These are phyloP conservation scores for Alternaria angustiovoidea DNA, from an alignment of 2,329 filamentous ascomycete genomes.

Conservation along the genomic window DNA sequence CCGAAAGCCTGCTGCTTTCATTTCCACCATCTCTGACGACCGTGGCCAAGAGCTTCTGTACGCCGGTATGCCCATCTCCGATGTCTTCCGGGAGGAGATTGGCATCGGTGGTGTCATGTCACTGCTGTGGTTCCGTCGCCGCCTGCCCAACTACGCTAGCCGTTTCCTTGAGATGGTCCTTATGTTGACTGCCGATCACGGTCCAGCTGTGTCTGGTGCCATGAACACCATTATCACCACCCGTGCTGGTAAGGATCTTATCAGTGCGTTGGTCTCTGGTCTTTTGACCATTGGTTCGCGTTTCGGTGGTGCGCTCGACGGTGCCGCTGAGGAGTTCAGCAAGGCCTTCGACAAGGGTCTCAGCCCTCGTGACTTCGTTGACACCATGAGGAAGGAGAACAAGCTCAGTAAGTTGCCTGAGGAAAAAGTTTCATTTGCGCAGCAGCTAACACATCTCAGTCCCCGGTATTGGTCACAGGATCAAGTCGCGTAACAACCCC, in stretches of 20 bases:
- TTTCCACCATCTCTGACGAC: conserved; percentile 99
- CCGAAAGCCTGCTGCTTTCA: conserved; percentile 99
- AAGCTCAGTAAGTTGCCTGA: conserved; percentile 77
- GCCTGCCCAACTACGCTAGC: conserved; percentile 93
- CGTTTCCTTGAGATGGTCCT: conserved; percentile 99
- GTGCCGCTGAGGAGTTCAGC: conserved; percentile 97
- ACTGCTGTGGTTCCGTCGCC: conserved; percentile 98
- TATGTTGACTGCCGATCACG: conserved; percentile 99
- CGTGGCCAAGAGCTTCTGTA: conserved; percentile 99
- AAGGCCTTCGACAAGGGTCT: conserved; percentile 98
- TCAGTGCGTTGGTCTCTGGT: conserved; percentile 93
- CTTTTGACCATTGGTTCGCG: conserved; percentile 97
- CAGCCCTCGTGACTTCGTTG: conserved; percentile 97
- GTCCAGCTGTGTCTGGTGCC: conserved; percentile 96
- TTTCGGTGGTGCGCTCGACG: conserved; percentile 97
- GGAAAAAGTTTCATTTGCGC: neutral
- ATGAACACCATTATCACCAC: conserved; percentile 99
- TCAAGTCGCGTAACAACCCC: conserved; percentile 99
- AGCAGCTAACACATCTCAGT: conserved; percentile 58
- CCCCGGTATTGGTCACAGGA: conserved; percentile 97
- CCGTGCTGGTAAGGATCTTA: conserved; percentile 97
- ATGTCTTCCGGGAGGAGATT: conserved; percentile 98
- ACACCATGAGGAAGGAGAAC: conserved; percentile 99
- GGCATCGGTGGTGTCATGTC: conserved; percentile 99
- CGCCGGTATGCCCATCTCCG: conserved; percentile 99